phyloP scores from a whole-genome alignment of 352 stramenopile species.

The Phytophthora idaei region DNA sequence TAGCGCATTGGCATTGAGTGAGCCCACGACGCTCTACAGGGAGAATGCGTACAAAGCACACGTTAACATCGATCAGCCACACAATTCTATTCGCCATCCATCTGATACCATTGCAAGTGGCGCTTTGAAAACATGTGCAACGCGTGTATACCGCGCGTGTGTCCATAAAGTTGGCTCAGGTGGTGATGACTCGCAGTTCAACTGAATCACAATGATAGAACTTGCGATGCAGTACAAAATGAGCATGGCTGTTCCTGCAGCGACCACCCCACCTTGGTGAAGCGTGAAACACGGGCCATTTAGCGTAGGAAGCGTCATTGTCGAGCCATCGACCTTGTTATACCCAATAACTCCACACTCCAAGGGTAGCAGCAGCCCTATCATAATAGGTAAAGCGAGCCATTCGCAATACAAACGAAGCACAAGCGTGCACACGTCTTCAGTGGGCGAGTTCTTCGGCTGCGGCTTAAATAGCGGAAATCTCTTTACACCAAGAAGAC shows the following conservation, averaged over 20 bases:
- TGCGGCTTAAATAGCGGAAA: conserved; percentile 77
- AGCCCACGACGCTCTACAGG: conserved; percentile 43
- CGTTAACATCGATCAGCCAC: conserved; percentile 6
- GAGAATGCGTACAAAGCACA: not conserved
- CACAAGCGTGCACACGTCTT: conserved; percentile 56
- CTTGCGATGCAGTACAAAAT: conserved; percentile 41
- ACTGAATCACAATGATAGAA: conserved; percentile 50
- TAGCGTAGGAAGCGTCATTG: conserved; percentile 26
- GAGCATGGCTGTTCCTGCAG: conserved; percentile 30
- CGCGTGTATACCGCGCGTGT: conserved; percentile 51
- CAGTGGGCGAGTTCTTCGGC: conserved; percentile 40
- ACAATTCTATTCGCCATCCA: conserved; percentile 3
- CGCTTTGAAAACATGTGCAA: conserved; percentile 43
- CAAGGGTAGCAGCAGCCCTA: conserved; percentile 57
- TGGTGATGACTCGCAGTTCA: conserved; percentile 62
- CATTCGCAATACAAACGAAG: conserved; percentile 66
- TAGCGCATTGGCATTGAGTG: conserved; percentile 44
- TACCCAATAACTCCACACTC: conserved; percentile 65
- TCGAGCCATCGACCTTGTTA: conserved; percentile 16
- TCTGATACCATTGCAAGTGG: conserved; percentile 57
- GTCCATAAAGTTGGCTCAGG: conserved; percentile 66
- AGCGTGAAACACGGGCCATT: conserved; percentile 47
- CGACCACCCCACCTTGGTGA: conserved; percentile 35
- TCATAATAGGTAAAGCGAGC: conserved; percentile 50
- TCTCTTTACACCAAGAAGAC: conserved; percentile 45